Conservation (phyloP, 768 basidiomycete species). For the Mycena latifolia region DNA sequence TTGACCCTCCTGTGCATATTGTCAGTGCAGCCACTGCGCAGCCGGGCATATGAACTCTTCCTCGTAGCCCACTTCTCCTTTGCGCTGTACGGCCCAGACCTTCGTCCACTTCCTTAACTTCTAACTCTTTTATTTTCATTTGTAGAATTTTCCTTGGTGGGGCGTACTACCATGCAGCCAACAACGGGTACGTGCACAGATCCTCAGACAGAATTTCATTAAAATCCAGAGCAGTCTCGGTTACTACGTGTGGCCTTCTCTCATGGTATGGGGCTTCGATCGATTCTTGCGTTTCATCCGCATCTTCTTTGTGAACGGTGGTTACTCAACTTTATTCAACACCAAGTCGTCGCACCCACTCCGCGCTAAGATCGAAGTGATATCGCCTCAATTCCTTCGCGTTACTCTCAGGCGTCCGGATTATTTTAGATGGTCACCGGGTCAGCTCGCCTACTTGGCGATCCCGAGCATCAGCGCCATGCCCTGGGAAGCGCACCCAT, state of each 20-base stretch:
- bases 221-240: constrained; percentile 22
- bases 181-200: constrained; percentile 10
- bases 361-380: constrained; percentile 24
- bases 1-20: constrained; percentile 59
- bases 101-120: background rate
- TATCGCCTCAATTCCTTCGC: constrained; percentile 47
- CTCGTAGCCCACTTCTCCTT: constrained; percentile 59
- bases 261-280: constrained; percentile 62
- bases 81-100: constrained; percentile 45
- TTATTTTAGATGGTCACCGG: constrained; percentile 59
- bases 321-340: constrained; percentile 14
- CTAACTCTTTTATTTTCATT: background rate
- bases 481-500: constrained; percentile 64
- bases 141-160: constrained; percentile 18
- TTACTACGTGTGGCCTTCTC: constrained; percentile 59
- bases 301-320: constrained; percentile 43
- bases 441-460: constrained; percentile 62
- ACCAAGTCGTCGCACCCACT: constrained; percentile 16
- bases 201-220: background rate
- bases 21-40: constrained; percentile 63
- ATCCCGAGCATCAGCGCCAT: constrained; percentile 58
- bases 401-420: constrained; percentile 54
- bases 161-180: constrained; percentile 26
- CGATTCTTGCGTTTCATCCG: constrained; percentile 53
- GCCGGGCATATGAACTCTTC: constrained; percentile 65